Evolutionary conservation across 768 basidiomycete genomes (phyloP).

Genomic region (Suillus brevipes): DNA sequence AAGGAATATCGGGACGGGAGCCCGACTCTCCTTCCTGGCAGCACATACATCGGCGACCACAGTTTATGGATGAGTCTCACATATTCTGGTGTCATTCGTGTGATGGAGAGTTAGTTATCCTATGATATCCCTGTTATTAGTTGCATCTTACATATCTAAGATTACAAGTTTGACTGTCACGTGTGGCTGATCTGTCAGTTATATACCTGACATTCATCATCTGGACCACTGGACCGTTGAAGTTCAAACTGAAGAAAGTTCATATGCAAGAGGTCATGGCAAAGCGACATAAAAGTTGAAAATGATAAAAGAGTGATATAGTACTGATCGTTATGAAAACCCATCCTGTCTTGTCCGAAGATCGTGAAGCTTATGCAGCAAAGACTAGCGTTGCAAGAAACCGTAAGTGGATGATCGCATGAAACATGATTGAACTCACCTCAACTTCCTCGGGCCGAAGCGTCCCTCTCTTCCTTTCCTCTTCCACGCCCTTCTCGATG

Average conservation of each 20-base stretch:
- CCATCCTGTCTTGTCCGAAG: slow-evolving; percentile 29
- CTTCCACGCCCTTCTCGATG: slow-evolving; percentile 73
- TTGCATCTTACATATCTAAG: slow-evolving; percentile 22
- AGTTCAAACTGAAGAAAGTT: not conserved
- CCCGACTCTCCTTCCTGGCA: slow-evolving; percentile 26
- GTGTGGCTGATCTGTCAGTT: not conserved
- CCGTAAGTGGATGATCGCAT: slow-evolving; percentile 10
- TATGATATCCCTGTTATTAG: slow-evolving; percentile 34
- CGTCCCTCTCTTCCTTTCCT: slow-evolving; percentile 64
- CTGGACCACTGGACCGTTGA: not conserved
- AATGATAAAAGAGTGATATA: not conserved
- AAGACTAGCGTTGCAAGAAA: slow-evolving; percentile 40
- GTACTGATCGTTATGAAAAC: slow-evolving; percentile 5
- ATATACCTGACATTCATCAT: too few relatives aligned
- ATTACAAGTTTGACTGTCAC: not conserved
- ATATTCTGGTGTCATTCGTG: slow-evolving; percentile 90
- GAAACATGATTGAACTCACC: slow-evolving; percentile 43
- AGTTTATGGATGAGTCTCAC: slow-evolving; percentile 86
- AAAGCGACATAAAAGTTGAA: slow-evolving; percentile 11
- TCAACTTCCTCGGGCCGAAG: slow-evolving; percentile 69
- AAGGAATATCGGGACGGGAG: slow-evolving; percentile 22
- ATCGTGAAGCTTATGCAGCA: slow-evolving; percentile 37
- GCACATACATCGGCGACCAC: slow-evolving; percentile 47
- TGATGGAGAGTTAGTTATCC: slow-evolving; percentile 76
- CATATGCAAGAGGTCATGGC: slow-evolving; percentile 2